Percentiles rank a stretch among this genome's conserved stretches.
phyloP scores from a whole-genome alignment of 2,329 filamentous ascomycete genomes.

The Hyphodiscus sp. region DNA sequence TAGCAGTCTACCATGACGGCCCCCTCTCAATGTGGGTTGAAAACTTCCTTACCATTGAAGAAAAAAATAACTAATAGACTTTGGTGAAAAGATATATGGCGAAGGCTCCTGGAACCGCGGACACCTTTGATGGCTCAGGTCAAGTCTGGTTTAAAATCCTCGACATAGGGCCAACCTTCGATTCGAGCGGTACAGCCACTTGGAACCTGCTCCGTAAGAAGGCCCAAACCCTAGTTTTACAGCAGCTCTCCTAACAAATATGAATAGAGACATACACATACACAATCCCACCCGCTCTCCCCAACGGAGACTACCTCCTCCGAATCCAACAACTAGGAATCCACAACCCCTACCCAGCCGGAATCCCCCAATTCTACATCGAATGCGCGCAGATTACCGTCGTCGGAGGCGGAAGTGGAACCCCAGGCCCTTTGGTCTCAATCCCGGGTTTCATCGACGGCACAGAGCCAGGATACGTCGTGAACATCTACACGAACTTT shows the following conservation, averaged over 20 bases:
- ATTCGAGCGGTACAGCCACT: constrained; percentile 12
- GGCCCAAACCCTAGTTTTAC: background rate
- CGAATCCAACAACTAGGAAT: constrained; percentile 27
- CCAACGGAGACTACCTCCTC: constrained; percentile 26
- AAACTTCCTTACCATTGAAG: background rate
- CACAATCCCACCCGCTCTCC: constrained; percentile 23
- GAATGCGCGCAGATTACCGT: constrained; percentile 27
- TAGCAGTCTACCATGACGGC: constrained; percentile 30
- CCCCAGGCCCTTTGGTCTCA: constrained; percentile 22
- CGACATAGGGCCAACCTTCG: constrained; percentile 29
- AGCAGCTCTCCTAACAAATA: background rate
- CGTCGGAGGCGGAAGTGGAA: constrained; percentile 23
- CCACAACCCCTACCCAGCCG: constrained; percentile 26
- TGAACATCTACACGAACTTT: constrained; percentile 27
- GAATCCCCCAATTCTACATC: constrained; percentile 28
- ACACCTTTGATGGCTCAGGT: constrained; percentile 31
- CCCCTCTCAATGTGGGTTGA: constrained; percentile 25
- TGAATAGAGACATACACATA: constrained; percentile 25
- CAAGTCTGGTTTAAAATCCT: constrained; percentile 34
- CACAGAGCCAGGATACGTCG: background rate
- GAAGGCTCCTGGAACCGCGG: constrained; percentile 30
- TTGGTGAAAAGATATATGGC: constrained; percentile 23
- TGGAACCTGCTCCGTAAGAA: constrained; percentile 25
- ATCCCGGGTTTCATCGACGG: constrained; percentile 24
- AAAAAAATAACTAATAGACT: background rate